Conservation (phyloP, 257 asterid genomes). For the Nicotiana tomentosiformis region DNA sequence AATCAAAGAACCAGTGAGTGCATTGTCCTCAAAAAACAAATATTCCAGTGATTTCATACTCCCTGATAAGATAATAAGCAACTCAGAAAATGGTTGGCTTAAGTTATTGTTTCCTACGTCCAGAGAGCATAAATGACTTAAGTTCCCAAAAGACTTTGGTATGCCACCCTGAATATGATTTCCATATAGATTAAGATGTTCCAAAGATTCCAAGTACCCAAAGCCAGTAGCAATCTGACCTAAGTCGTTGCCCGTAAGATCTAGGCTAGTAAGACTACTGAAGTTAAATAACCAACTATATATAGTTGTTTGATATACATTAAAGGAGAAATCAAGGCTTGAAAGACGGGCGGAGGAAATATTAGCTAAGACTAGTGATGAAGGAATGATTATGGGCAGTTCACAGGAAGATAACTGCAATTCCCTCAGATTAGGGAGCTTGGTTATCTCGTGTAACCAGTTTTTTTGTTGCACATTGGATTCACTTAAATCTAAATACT, state of each 20-base stretch:
- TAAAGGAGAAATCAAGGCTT: neutral
- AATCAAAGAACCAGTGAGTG: neutral
- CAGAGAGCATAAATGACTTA: neutral
- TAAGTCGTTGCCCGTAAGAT: neutral
- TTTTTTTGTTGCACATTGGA: neutral
- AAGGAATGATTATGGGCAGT: neutral
- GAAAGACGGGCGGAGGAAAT: neutral
- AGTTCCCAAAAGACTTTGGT: neutral
- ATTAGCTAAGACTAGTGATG: neutral
- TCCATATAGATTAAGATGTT: neutral
- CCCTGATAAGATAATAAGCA: neutral
- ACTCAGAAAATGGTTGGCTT: neutral
- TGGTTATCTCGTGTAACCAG: neutral
- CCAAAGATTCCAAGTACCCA: neutral
- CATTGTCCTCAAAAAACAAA: neutral
- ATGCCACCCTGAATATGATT: neutral
- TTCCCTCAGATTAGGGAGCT: neutral
- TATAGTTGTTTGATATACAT: no score
- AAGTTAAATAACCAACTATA: neutral
- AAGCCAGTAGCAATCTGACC: neutral
- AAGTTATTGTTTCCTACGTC: neutral
- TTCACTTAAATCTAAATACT: neutral
- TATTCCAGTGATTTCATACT: neutral
- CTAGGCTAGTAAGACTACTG: neutral
- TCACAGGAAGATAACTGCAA: neutral